Conservation (phyloP, 192 early-diverging fungal species). For the Pilaira anomala region DNA sequence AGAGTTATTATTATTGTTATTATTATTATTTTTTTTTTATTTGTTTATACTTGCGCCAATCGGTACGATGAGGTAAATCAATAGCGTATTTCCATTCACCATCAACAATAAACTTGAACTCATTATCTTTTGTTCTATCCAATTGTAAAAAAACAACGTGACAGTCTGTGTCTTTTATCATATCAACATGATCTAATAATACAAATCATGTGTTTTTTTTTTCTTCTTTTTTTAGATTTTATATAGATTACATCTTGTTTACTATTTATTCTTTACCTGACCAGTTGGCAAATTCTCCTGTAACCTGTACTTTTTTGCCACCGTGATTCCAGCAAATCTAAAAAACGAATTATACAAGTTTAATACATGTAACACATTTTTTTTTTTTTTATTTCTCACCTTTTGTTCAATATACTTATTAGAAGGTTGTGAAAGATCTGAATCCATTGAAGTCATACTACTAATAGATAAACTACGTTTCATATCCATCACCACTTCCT, state of each 20-base stretch:
- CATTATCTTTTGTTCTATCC: constrained; percentile 18
- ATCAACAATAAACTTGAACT: constrained; percentile 44
- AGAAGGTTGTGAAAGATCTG: not conserved
- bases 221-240: not conserved
- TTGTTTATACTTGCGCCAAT: constrained; percentile 16
- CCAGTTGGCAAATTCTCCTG: constrained; percentile 42
- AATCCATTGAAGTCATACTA: constrained; percentile 1
- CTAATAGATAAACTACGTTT: not conserved
- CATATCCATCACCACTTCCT: not conserved
- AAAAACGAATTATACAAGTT: no score
- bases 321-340: constrained; percentile 41
- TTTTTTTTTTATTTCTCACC: not conserved
- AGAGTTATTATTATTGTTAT: not conserved
- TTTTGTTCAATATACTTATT: not conserved
- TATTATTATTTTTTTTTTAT: not conserved
- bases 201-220: not conserved
- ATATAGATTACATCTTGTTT: not conserved
- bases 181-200: not conserved
- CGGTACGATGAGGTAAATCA: constrained; percentile 33
- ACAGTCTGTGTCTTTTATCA: not conserved
- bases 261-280: constrained; percentile 19
- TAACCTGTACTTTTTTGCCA: constrained; percentile 38
- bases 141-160: not conserved
- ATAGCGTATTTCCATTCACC: constrained; percentile 40
- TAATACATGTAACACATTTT: not conserved